These are phyloP conservation scores for Fusarium praegraminearum DNA, from an alignment of 2,329 filamentous ascomycete genomes.

Conservation along the genomic window DNA sequence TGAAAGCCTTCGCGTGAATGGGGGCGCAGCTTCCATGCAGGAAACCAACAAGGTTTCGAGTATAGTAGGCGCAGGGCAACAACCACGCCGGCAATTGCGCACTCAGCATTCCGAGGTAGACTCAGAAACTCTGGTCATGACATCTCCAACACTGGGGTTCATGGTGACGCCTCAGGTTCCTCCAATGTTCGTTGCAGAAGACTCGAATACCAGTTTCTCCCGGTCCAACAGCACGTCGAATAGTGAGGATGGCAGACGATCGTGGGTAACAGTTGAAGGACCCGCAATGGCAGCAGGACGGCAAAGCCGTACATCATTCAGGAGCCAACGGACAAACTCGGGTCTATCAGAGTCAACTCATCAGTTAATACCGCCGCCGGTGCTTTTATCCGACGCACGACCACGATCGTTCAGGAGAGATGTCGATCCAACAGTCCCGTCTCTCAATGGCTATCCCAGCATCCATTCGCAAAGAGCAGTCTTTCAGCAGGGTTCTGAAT, in stretches of 20 bases:
- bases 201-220: slow-evolving; percentile 38
- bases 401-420: slow-evolving; percentile 47
- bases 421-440: slow-evolving; percentile 48
- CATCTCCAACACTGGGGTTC: slow-evolving; percentile 48
- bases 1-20: slow-evolving; percentile 47
- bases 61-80: slow-evolving; percentile 13
- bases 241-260: slow-evolving; percentile 48
- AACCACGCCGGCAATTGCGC: slow-evolving; percentile 30
- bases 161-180: slow-evolving; percentile 44
- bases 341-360: slow-evolving; percentile 50
- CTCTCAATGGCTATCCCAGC: slow-evolving; percentile 46
- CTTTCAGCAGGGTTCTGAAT: slow-evolving; percentile 40
- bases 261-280: slow-evolving; percentile 54
- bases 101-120: slow-evolving; percentile 43
- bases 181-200: slow-evolving; percentile 42
- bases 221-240: slow-evolving; percentile 38
- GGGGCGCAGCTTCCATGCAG: slow-evolving; percentile 42
- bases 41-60: slow-evolving; percentile 38
- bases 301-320: slow-evolving; percentile 44
- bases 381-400: slow-evolving; percentile 45
- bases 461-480: slow-evolving; percentile 38
- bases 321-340: slow-evolving; percentile 45
- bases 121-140: slow-evolving; percentile 42
- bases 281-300: slow-evolving; percentile 39
- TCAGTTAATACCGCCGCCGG: slow-evolving; percentile 50